Base-by-base conservation (phyloP, 495 filamentous ascomycete genomes). In the Aspergillus biplanus region DNA sequence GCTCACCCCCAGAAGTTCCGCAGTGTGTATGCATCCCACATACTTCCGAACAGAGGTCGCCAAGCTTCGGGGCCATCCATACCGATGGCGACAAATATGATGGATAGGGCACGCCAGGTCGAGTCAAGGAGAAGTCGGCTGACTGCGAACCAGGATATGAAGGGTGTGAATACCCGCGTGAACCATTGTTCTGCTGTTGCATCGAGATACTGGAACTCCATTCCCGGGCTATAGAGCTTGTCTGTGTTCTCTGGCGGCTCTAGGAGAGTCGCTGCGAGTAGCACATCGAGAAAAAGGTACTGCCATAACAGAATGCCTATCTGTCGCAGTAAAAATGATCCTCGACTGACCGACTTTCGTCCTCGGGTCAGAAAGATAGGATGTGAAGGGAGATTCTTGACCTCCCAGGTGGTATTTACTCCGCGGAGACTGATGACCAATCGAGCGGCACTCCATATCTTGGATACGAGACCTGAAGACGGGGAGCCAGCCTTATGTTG, bases 21-120 rank as follows among this genome's bases (percentile, higher is more conserved):
- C 5, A 73, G 16, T 15, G 69, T 74, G 57, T 74, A 77, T n/a
- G 70, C 70, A n/a, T 73, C 70, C 18, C 35, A 6, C 3, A 70
- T 33, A 54, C 52, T 60, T 7, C 73, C 73, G 47, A 72, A 74
- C 7, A 74, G 31, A 33, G 69, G 67, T 31, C 68, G 71, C 73
- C 73, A 77, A 8, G 71, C 56, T 61, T 69, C 53, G 18, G 59
- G 52, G 0, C 9, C 11, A 32, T 60, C 57, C 5, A 63, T 0
- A 32, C 59, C 53, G 6, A 56, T 9, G 4, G 16, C 59, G 2
- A 66, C 64, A 33, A 49, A 58, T 1, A 63, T 5, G 8, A 63
- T 7, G 59, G 50, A 54, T 9, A 47, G 7, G 13, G 39, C 39
- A 11, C 39, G 39, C 39, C 39, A 44, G 39, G 39, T 44, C 39